phyloP scores from a whole-genome alignment of 805 yeast species.

The Ogataea trehalophila region DNA sequence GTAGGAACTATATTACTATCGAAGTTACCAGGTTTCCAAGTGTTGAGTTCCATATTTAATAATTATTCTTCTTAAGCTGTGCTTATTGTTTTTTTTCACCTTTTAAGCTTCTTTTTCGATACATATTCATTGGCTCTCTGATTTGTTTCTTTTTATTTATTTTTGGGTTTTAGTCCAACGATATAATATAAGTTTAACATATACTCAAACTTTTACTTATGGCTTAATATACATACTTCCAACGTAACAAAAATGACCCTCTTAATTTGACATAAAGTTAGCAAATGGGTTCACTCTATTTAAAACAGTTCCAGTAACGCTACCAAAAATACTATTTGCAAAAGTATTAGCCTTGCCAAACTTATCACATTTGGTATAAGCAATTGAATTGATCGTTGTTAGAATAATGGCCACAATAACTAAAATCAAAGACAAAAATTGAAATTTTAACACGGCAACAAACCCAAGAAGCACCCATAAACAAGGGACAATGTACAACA shows the following conservation, averaged over 20 bases:
- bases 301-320: conserved; percentile 40
- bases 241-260: neutral
- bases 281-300: conserved; percentile 41
- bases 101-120: neutral
- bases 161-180: too few species aligned
- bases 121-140: too few species aligned
- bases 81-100: neutral
- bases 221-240: too few species aligned
- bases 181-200: too few species aligned
- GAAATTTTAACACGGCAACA: conserved; percentile 72
- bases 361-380: conserved; percentile 88
- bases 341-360: conserved; percentile 77
- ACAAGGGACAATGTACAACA: conserved; percentile 70
- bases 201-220: neutral
- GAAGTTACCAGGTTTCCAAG: conserved; percentile 15
- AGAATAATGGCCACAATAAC: conserved; percentile 65
- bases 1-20: conserved; percentile 17
- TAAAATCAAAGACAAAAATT: conserved; percentile 60
- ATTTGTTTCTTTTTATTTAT: too few species aligned
- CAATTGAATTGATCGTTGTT: conserved; percentile 79
- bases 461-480: conserved; percentile 73
- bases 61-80: neutral
- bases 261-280: neutral
- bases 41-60: neutral
- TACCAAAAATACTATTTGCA: conserved; percentile 53